phyloP scores from a whole-genome alignment of 108 stramenopile species.

The Cylindrotheca closterium region DNA sequence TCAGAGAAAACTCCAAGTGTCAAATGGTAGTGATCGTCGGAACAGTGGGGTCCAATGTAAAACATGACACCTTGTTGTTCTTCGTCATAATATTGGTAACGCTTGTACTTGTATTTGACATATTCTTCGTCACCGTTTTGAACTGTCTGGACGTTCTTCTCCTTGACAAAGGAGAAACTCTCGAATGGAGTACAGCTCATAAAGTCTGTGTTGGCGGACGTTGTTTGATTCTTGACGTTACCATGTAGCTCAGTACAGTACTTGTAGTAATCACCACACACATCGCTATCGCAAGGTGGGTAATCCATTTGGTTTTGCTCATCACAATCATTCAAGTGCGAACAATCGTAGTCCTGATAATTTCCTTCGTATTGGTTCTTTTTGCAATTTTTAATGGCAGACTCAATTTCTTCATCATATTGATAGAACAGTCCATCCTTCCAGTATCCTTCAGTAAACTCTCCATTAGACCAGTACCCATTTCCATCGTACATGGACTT shows the following conservation, averaged over 20 bases:
- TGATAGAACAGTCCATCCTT: slow-evolving; percentile 6
- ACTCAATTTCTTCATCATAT: background rate
- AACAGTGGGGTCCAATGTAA: slow-evolving; percentile 77
- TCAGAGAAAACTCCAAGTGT: slow-evolving; percentile 75
- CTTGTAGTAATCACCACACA: slow-evolving; percentile 32
- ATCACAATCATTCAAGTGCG: slow-evolving; percentile 6
- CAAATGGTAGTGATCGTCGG: slow-evolving; percentile 57
- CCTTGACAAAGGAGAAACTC: slow-evolving; percentile 1
- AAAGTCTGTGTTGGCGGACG: background rate
- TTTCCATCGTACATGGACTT: background rate
- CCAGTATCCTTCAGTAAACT: slow-evolving; percentile 8
- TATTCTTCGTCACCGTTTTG: slow-evolving; percentile 16
- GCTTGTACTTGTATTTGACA: slow-evolving; percentile 13
- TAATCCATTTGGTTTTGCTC: background rate
- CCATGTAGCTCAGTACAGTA: slow-evolving; percentile 34
- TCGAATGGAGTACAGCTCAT: slow-evolving; percentile 1
- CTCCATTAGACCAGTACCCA: slow-evolving; percentile 12
- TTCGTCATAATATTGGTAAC: slow-evolving; percentile 22
- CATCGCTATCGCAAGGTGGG: slow-evolving; percentile 23
- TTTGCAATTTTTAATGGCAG: background rate
- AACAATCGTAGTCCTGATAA: slow-evolving; percentile 2
- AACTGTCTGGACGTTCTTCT: no score
- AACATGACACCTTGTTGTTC: slow-evolving; percentile 27
- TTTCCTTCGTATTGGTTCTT: slow-evolving; percentile 4
- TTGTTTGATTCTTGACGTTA: slow-evolving; percentile 13